These are phyloP conservation scores for Chenopodium formosanum DNA, from an alignment of 148 eudicot genomes.

Conservation along the genomic window DNA sequence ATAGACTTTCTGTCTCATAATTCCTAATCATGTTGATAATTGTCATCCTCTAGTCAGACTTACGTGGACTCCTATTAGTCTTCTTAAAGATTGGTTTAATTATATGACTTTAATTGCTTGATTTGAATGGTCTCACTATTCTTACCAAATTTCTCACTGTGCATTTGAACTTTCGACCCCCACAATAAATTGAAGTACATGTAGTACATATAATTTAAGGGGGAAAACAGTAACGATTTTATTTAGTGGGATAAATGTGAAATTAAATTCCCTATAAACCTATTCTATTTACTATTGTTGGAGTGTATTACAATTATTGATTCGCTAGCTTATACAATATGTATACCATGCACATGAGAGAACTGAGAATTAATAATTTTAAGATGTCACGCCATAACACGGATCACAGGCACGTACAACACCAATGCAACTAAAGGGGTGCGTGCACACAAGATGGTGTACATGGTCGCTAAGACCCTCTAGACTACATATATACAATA, in stretches of 20 bases:
- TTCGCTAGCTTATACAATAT: no score
- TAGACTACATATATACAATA: not conserved
- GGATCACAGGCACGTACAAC: no score
- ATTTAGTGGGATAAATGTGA: no score
- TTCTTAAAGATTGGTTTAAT: not conserved
- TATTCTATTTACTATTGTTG: no score
- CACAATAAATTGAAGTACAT: not conserved
- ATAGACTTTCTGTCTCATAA: not conserved
- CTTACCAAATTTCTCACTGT: conserved; percentile 7
- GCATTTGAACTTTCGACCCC: not conserved
- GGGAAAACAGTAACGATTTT: no score
- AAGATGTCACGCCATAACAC: no score
- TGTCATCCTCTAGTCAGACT: conserved; percentile 18
- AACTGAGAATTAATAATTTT: no score
- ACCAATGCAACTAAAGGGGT: no score
- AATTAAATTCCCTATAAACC: no score
- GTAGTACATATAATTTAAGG: not conserved
- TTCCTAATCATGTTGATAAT: conserved; percentile 1
- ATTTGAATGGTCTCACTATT: conserved; percentile 15
- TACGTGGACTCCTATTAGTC: conserved; percentile 17
- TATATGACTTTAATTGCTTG: not conserved
- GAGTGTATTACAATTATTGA: no score
- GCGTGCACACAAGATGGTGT: no score
- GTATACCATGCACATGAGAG: no score
- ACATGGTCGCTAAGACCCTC: not conserved